Evolutionary conservation across 306 rosid species (phyloP), one percentile per base, ranked within the genome.

Genomic region (Amphicarpaea edgeworthii): DNA sequence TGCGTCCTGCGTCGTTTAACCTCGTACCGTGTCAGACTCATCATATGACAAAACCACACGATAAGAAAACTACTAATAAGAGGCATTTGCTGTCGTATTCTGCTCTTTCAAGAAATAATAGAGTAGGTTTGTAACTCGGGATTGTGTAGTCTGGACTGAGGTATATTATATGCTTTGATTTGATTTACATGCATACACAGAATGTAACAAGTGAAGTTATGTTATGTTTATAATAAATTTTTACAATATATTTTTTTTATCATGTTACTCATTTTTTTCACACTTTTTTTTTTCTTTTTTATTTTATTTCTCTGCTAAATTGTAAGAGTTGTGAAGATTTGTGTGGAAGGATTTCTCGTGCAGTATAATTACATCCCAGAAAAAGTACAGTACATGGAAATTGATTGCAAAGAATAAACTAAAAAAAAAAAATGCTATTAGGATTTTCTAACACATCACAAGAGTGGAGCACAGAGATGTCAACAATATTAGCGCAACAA

Each of bases 21-120:
- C 28, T 62, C 51, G 32, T 89, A n/a, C 93, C 98, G 14, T 93
- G 98, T 61, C 54, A 57, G 82, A 6, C 55, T 84, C 83, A 83
- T 41, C 37, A 16, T 46, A 16, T 4, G 68, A 49, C 26, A 11
- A 73, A 71, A 7, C 60, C 70, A 0, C 12, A 1, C 5, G 45
- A n/a, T n/a, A n/a, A 7, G 32, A 75, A 1, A 12, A 75, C 82
- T 12, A 42, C 49, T 72, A 84, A 80, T 12, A 42, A 57, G 74
- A 86, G 93, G 73, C 67, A 73, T 67, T 60, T 86, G 86, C 46
- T 85, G 30, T 81, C 90, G 14, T 86, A 88, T 42, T 84, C 86
- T 24, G 90, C 90, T 32, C 89, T 86, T 57, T 79, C 85, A 0
- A 84, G 76, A 61, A 55, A 64, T 12, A 55, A 64, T 12, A 77